These are phyloP conservation scores for Endoconidiophora laricicola DNA, from an alignment of 2,329 filamentous ascomycete species.

Conservation along the genomic window DNA sequence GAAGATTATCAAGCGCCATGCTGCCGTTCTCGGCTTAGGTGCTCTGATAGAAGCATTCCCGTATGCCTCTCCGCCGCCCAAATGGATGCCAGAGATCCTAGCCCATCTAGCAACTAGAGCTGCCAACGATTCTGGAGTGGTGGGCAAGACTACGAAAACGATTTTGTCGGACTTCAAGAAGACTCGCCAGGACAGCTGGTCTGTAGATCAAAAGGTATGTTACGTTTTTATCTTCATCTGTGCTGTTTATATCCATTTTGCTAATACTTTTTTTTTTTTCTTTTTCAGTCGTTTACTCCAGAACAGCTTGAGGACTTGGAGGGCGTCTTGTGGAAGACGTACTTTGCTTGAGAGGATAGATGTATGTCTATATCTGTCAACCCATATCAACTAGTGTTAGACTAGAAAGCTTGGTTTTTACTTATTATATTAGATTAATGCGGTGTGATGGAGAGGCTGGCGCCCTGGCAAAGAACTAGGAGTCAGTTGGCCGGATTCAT, in stretches of 20 bases:
- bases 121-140: slow-evolving; percentile 74
- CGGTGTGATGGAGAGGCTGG: slow-evolving; percentile 3
- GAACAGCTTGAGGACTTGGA: slow-evolving; percentile 92
- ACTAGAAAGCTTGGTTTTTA: too few relatives aligned
- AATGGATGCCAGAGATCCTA: slow-evolving; percentile 86
- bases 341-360: slow-evolving; percentile 54
- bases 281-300: slow-evolving; percentile 55
- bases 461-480: slow-evolving; percentile 12
- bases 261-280: slow-evolving; percentile 14
- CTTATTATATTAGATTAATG: too few relatives aligned
- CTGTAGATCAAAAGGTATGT: slow-evolving; percentile 88
- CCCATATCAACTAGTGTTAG: too few relatives aligned
- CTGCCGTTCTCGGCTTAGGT: slow-evolving; percentile 79
- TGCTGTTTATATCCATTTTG: not conserved
- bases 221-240: not conserved
- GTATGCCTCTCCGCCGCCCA: slow-evolving; percentile 79
- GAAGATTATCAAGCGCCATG: slow-evolving; percentile 68
- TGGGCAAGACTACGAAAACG: slow-evolving; percentile 88
- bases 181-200: slow-evolving; percentile 97
- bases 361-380: not conserved
- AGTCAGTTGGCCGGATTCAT: slow-evolving; percentile 1
- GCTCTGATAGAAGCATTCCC: slow-evolving; percentile 91
- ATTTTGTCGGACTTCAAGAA: slow-evolving; percentile 98
- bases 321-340: slow-evolving; percentile 98
- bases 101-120: slow-evolving; percentile 72